These are phyloP conservation scores for Leersia perrieri DNA, from an alignment of 176 grass and related monocot species.

Conservation along the genomic window DNA sequence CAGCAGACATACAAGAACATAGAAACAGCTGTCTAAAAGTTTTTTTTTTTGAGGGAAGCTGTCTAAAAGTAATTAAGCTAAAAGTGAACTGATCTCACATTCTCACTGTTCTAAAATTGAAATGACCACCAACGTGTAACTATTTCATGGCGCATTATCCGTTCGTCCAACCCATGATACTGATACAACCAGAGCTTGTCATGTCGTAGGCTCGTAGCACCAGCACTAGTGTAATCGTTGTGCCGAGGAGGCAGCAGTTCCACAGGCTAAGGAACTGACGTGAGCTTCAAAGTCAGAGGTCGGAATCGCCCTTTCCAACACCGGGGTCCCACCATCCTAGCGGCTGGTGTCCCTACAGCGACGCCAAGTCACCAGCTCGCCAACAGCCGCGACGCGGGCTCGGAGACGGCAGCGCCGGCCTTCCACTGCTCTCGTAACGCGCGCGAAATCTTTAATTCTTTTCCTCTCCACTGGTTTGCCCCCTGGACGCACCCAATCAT, in stretches of 20 bases:
- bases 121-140: not conserved
- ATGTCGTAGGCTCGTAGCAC: too few species aligned
- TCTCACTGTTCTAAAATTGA: not conserved
- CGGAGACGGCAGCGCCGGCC: constrained; percentile 34
- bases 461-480: not conserved
- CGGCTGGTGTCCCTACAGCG: not conserved
- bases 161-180: not conserved
- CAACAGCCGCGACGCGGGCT: not conserved
- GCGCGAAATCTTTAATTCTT: constrained; percentile 25
- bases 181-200: too few species aligned
- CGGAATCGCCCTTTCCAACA: not conserved
- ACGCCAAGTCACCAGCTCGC: not conserved
- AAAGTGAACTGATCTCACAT: not conserved
- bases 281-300: constrained; percentile 41
- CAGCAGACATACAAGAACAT: not conserved
- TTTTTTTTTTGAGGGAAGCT: too few species aligned
- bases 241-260: not conserved
- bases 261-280: constrained; percentile 10
- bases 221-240: not conserved
- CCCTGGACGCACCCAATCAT: constrained; percentile 36
- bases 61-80: not conserved
- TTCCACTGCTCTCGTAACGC: constrained; percentile 1
- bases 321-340: not conserved
- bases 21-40: not conserved
- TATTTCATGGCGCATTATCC: not conserved